Percentiles rank a stretch among this genome's conserved stretches.
Evolutionary conservation across 1,139 yeast genomes (phyloP).

Genomic region (Taphrina wiesneri): DNA sequence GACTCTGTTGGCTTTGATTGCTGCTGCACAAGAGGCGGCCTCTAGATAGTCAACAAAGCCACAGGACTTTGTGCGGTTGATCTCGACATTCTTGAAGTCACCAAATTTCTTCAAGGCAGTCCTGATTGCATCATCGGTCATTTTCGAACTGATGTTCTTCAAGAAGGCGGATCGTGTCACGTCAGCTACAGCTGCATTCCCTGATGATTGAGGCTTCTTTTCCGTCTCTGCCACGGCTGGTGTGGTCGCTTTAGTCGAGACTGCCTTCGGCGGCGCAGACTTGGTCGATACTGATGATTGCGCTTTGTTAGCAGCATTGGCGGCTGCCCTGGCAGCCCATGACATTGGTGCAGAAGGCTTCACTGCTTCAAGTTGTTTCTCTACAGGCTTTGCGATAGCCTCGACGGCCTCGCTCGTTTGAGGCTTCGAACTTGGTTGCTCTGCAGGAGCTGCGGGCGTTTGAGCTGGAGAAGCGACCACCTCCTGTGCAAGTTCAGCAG

Average conservation of each 20-base stretch:
- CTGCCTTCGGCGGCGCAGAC: slow-evolving; percentile 34
- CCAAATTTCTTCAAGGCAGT: slow-evolving; percentile 46
- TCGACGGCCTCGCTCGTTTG: slow-evolving; percentile 24
- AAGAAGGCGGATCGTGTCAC: slow-evolving; percentile 46
- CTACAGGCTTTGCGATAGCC: slow-evolving; percentile 22
- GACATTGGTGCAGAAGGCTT: slow-evolving; percentile 32
- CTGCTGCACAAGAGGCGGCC: slow-evolving; percentile 44
- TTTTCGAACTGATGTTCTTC: slow-evolving; percentile 45
- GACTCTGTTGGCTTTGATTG: slow-evolving; percentile 40
- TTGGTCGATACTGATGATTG: slow-evolving; percentile 22
- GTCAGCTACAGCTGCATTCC: slow-evolving; percentile 29
- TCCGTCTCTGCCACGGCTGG: slow-evolving; percentile 23
- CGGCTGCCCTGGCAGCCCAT: slow-evolving; percentile 34
- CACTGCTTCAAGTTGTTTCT: slow-evolving; percentile 14
- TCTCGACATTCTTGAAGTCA: slow-evolving; percentile 46
- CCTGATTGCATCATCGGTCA: slow-evolving; percentile 43
- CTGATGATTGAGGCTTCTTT: slow-evolving; percentile 12
- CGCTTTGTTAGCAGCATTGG: slow-evolving; percentile 31
- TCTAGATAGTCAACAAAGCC: slow-evolving; percentile 49
- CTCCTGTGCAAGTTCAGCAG: slow-evolving; percentile 34
- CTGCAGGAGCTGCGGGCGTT: slow-evolving; percentile 14
- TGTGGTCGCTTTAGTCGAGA: slow-evolving; percentile 6
- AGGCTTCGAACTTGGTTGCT: not conserved
- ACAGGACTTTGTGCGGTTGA: slow-evolving; percentile 45
- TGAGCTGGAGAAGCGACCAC: slow-evolving; percentile 17